Conservation (phyloP, 257 asterid species). For the Parsonsia alboflavescens region DNA sequence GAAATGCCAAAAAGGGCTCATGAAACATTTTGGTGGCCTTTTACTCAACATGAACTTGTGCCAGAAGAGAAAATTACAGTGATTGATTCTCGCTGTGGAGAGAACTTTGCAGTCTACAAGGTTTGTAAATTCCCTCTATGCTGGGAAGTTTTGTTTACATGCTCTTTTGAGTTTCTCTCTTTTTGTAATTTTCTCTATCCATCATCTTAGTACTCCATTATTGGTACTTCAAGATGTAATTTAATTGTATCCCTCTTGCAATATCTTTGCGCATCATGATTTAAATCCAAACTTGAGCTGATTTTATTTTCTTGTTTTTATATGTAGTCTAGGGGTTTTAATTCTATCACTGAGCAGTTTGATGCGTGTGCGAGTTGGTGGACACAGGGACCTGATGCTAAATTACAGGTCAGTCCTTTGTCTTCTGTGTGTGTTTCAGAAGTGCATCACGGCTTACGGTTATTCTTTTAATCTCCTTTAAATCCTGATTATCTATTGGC, state of each 20-base stretch:
- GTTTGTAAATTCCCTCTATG: constrained; percentile 26
- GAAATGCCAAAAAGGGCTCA: constrained; percentile 71
- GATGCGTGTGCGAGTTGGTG: constrained; percentile 99
- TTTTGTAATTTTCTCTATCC: neutral
- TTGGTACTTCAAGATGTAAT: constrained; percentile 3
- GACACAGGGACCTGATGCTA: constrained; percentile 97
- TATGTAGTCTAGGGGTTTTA: constrained; percentile 36
- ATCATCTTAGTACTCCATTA: neutral
- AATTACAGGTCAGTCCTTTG: constrained; percentile 73
- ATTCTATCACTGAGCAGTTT: constrained; percentile 68
- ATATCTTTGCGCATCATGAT: neutral
- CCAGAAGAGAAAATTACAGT: constrained; percentile 75
- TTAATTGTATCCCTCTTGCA: neutral
- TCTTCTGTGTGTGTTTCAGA: constrained; percentile 15
- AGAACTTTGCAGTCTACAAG: constrained; percentile 80
- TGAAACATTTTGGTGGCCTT: constrained; percentile 96
- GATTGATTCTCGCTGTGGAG: constrained; percentile 97
- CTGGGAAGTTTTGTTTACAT: constrained; percentile 2
- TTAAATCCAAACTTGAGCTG: constrained; percentile 17
- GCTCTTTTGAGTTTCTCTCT: constrained; percentile 6
- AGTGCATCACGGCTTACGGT: constrained; percentile 2
- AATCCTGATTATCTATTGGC: neutral
- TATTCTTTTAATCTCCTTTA: neutral
- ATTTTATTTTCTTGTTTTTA: constrained; percentile 17
- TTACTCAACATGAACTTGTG: constrained; percentile 91